Evolutionary conservation across 768 basidiomycete species (phyloP).

Genomic region (Chiua virens): DNA sequence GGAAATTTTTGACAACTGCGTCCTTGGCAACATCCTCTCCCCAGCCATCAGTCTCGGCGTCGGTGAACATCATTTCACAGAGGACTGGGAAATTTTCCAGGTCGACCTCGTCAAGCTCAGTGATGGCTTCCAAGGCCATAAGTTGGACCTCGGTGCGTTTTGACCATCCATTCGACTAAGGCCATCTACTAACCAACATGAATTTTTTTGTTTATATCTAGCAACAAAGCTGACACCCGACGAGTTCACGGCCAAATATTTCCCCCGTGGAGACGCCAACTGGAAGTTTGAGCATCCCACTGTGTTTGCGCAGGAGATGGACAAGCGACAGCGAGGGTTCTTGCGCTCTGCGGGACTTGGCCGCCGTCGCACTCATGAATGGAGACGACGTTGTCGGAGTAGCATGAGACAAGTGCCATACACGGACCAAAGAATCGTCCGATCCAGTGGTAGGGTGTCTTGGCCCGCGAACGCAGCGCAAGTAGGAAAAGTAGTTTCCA

Average conservation of each 20-base stretch:
- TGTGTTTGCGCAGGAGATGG: slow-evolving; percentile 82
- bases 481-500: slow-evolving; percentile 70
- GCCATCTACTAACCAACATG: too few relatives aligned
- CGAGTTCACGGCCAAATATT: too few relatives aligned
- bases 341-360: slow-evolving; percentile 20
- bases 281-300: too few relatives aligned
- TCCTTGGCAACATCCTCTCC: slow-evolving; percentile 34
- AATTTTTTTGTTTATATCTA: too few relatives aligned
- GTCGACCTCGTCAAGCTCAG: too few relatives aligned
- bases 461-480: slow-evolving; percentile 80
- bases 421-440: slow-evolving; percentile 74
- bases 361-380: slow-evolving; percentile 17
- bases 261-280: too few relatives aligned
- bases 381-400: slow-evolving; percentile 16
- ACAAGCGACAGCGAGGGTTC: slow-evolving; percentile 44
- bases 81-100: slow-evolving; percentile 37
- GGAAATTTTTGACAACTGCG: slow-evolving; percentile 23
- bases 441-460: slow-evolving; percentile 78
- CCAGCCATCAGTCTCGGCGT: slow-evolving; percentile 26
- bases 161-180: too few relatives aligned
- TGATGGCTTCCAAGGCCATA: too few relatives aligned
- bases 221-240: too few relatives aligned
- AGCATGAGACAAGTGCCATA: slow-evolving; percentile 66
- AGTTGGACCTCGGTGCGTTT: too few relatives aligned
- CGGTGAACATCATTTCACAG: slow-evolving; percentile 26